Conservation (phyloP, 2,329 filamentous ascomycete species). For the Botrytis sinoallii region DNA sequence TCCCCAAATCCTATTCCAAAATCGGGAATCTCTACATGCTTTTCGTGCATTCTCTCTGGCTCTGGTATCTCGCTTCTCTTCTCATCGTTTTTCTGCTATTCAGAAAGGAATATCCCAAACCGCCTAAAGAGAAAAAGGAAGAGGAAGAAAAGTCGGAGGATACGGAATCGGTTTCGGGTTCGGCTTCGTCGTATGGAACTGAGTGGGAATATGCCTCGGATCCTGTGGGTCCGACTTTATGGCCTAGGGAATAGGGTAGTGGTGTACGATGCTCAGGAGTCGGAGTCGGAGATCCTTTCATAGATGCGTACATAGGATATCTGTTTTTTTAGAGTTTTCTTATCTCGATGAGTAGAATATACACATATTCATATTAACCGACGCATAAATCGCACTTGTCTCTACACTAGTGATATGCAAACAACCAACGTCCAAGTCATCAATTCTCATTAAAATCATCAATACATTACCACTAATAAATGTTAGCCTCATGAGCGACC, state of each 20-base stretch:
- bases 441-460: too few relatives aligned
- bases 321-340: neutral
- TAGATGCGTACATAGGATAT: neutral
- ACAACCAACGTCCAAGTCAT: neutral
- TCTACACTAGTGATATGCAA: neutral
- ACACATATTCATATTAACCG: neutral
- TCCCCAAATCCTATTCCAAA: neutral
- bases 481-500: too few relatives aligned
- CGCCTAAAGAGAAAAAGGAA: neutral
- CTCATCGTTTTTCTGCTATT: too few relatives aligned
- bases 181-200: neutral
- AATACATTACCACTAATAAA: too few relatives aligned
- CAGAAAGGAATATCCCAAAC: neutral
- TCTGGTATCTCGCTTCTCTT: neutral
- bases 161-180: neutral
- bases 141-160: neutral
- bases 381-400: neutral
- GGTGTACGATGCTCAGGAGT: too few relatives aligned
- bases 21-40: neutral
- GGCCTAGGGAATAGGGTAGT: accelerated
- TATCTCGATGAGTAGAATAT: neutral
- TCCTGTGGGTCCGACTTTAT: neutral
- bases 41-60: neutral
- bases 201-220: too few relatives aligned
- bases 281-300: neutral